These are phyloP conservation scores for Cercospora sp. DNA, from an alignment of 2,329 filamentous ascomycete species.

Conservation along the genomic window DNA sequence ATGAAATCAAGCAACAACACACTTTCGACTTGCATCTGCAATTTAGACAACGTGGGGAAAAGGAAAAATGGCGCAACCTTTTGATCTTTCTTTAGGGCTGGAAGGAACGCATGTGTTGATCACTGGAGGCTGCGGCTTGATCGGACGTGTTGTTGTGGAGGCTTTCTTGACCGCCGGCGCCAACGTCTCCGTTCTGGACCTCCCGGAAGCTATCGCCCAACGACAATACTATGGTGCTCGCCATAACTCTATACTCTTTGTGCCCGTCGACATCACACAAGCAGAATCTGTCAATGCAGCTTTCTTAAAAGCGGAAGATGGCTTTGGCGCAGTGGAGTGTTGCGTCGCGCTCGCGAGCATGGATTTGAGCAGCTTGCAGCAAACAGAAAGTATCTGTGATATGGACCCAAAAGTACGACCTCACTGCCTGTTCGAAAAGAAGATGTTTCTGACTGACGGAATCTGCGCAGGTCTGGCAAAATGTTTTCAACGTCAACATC, in stretches of 20 bases:
- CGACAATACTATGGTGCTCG: conserved; percentile 4
- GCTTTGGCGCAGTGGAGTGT: conserved; percentile 43
- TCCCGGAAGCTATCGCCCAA: conserved; percentile 17
- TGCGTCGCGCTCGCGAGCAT: conserved; percentile 49
- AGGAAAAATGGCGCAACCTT: conserved; percentile 12
- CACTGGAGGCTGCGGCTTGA: conserved; percentile 47
- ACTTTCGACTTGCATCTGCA: conserved; percentile 9
- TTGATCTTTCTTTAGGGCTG: conserved; percentile 42
- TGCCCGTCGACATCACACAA: conserved; percentile 37
- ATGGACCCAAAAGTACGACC: conserved; percentile 38
- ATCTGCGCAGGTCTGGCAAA: conserved; percentile 38
- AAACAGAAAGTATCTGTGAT: conserved; percentile 44
- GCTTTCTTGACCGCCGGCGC: conserved; percentile 48
- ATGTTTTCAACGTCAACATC: conserved; percentile 48
- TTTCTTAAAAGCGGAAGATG: conserved; percentile 40
- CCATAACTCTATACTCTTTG: conserved; percentile 15
- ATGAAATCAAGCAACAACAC: conserved; percentile 4
- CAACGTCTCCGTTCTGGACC: conserved; percentile 41
- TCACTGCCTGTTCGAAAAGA: background rate
- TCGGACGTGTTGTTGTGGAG: conserved; percentile 43
- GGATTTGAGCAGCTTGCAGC: conserved; percentile 47
- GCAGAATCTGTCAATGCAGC: conserved; percentile 39
- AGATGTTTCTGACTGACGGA: background rate
- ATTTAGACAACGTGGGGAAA: background rate
- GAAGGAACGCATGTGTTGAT: conserved; percentile 44